Evolutionary conservation across 2,329 filamentous ascomycete genomes (phyloP), one percentile per base, ranked within the genome.

Genomic region (Aspergillus puulaauensis): DNA sequence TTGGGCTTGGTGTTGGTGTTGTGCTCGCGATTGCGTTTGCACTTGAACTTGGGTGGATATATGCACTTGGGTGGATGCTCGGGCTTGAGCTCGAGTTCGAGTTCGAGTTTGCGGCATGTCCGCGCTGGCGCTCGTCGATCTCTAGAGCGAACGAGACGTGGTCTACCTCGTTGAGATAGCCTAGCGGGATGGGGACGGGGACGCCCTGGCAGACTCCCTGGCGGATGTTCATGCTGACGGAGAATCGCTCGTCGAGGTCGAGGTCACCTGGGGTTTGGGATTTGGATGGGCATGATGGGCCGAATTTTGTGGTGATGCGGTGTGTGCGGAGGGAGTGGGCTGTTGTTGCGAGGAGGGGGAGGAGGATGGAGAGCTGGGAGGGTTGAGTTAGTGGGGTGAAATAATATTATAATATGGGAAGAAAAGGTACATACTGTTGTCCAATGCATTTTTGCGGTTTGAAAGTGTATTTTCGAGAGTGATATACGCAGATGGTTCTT

Each of bases 371-470:
- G 57, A 64, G 51, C 63, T 67, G 63, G 47, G 12, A 23, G 58
- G 47, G 24, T 39, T 58, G 14, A 12, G 27, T 31, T 31, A 31
- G 27, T 31, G 9, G 27, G 27, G 27, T 31, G 2, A 31, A 31
- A 9, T 21, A 21, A 21, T 21, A 21, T 21, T 3, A 4, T 31
- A 31, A 11, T 8, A 31, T 11, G 89, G 48, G 86, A 82, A 27
- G 11, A 33, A 17, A 39, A 4, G 12, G 27, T n/a, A 15, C 51
- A 37, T 52, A 63, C 57, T 8, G 24, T 59, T 53, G 39, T 51
- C 53, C 43, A 58, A 43, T 53, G 54, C 60, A 62, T 62, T 21
- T 35, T 55, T 39, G 5, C 17, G 52, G 6, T 14, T 24, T 21
- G 15, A 7, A 27, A 33, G 9, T 31, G 27, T 31, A 11, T 31